A percentile compares a stretch with the other conserved stretches of the same genome.
These are phyloP conservation scores for Westerdykella sp. DNA, from an alignment of 2,329 filamentous ascomycete species.

Conservation along the genomic window DNA sequence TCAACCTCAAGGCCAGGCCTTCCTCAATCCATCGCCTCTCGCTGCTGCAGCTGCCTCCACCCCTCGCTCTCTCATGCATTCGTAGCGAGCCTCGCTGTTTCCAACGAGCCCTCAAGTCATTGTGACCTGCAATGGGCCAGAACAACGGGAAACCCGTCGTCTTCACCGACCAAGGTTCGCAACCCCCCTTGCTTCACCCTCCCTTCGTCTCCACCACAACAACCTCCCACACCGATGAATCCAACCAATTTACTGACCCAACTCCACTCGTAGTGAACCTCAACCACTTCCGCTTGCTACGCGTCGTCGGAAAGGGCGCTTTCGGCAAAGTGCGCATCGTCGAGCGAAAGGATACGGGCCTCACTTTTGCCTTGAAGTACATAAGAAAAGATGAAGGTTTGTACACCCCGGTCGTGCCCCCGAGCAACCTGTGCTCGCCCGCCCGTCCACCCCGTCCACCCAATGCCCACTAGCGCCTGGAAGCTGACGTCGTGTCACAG, in stretches of 20 bases:
- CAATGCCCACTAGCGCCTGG: conserved; percentile 7
- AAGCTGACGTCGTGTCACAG: conserved; percentile 46
- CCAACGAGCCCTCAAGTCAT: conserved; percentile 18
- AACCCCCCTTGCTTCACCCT: not conserved
- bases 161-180: conserved; percentile 84
- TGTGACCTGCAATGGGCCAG: conserved; percentile 68
- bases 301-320: conserved; percentile 93
- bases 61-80: conserved; percentile 20
- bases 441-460: conserved; percentile 3
- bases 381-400: conserved; percentile 96
- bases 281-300: conserved; percentile 90
- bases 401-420: conserved; percentile 24
- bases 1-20: too few species aligned
- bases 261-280: conserved; percentile 65
- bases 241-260: not conserved
- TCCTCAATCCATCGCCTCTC: too few species aligned
- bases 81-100: conserved; percentile 10
- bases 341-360: conserved; percentile 87
- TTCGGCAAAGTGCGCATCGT: conserved; percentile 99
- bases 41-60: not conserved
- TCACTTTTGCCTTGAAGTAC: conserved; percentile 96
- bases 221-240: conserved; percentile 1
- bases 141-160: conserved; percentile 89
- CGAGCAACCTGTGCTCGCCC: conserved; percentile 1
- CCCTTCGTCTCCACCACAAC: not conserved